Base-by-base conservation (phyloP, 495 filamentous ascomycete genomes). In the Annulohypoxylon maeteangense region DNA sequence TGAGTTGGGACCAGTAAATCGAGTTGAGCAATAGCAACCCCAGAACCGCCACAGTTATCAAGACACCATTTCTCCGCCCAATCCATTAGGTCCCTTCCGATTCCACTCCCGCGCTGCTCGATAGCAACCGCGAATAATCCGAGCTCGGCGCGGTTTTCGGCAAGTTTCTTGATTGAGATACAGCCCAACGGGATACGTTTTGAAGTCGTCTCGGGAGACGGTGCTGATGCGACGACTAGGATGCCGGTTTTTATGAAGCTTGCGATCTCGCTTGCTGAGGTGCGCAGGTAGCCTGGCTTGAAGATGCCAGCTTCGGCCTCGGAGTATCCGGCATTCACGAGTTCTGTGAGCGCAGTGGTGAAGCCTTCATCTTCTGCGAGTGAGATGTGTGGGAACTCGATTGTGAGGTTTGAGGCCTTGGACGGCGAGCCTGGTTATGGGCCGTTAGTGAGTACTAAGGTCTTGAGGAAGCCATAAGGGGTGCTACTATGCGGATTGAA, bases 241-340 rank as follows among this genome's bases (percentile, higher is more conserved):
- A 64, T 8, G 16, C 75, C 75, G 0, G 63, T 57, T 18, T 58
- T 59, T 12, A 75, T n/a, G 3, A 68, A 36, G 3, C 25, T 50
- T 20, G 54, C 63, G 11, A 77, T 31, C 7, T 68, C 68, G 36
- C 50, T 22, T 11, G 65, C 40, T 3, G 63, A 65, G 7, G 69
- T 77, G 16, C 72, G 75, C 51, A 53, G 6, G 60, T 70, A 75
- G 10, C 66, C 63, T 14, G 62, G 45, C 22, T 69, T 72, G 50
- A 67, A 77, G 54, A 77, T 77, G n/a, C 53, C 70, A 20, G 58
- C 59, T 42, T 75, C 69, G 48, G 66, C 62, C 14, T 71, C 65
- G 44, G 29, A 18, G 29, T 75, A 75, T 3, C 59, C 67, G 16
- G 4, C 56, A 16, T 75, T 75, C 23, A 75, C 54, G 32, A 74